Conservation (phyloP, 2,329 filamentous ascomycete genomes). For the Plectosphaerella plurivora region DNA sequence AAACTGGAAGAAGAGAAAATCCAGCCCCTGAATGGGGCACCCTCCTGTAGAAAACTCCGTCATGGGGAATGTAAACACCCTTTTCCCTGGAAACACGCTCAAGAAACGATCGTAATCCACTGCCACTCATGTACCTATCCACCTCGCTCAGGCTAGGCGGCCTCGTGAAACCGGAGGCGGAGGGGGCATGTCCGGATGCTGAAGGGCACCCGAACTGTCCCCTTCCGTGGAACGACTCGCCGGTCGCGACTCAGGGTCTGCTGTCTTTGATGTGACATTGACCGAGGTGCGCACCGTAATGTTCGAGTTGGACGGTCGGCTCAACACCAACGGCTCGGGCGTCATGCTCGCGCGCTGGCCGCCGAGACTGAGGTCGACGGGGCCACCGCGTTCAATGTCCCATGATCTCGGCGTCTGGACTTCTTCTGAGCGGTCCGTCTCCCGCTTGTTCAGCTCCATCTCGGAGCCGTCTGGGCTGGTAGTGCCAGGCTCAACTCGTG, state of each 20-base stretch:
- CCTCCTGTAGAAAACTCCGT: too few relatives aligned
- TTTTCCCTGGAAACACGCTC: too few relatives aligned
- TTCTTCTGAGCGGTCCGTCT: conserved; percentile 1
- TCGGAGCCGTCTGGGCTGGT: conserved; percentile 3
- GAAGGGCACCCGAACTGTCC: background rate
- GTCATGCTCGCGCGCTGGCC: conserved; percentile 1
- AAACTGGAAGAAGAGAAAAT: too few relatives aligned
- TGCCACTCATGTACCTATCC: too few relatives aligned
- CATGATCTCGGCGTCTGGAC: conserved; percentile 7
- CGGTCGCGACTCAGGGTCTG: background rate
- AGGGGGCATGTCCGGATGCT: conserved; percentile 1
- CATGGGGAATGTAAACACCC: too few relatives aligned
- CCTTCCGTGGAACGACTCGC: background rate
- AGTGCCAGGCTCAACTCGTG: background rate
- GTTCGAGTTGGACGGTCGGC: background rate
- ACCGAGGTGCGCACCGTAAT: conserved; percentile 11
- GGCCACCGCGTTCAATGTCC: conserved; percentile 1
- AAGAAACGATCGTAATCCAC: too few relatives aligned
- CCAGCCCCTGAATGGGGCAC: too few relatives aligned
- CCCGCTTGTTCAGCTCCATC: conserved; percentile 10
- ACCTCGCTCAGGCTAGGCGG: background rate
- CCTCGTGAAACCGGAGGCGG: background rate
- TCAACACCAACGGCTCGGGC: background rate
- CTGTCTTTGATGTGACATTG: conserved; percentile 5
- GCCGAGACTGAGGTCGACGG: background rate